Evolutionary conservation across 2,329 filamentous ascomycete genomes (phyloP).

Genomic region (Aspergillus texensis): DNA sequence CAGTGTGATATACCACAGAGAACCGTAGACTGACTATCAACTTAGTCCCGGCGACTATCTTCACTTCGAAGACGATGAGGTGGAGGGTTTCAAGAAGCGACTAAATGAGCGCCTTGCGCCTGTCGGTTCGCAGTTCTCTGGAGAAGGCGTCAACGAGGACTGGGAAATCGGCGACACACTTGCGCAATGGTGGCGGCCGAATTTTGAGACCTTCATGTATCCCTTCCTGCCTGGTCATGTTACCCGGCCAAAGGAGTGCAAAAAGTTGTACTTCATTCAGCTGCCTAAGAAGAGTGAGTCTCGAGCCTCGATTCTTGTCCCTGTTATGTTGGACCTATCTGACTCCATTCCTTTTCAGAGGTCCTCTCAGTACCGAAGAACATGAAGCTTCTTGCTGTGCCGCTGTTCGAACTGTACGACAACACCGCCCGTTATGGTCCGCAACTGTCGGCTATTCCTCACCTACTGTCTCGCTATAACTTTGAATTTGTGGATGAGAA

Average conservation of each 20-base stretch:
- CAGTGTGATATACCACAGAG: not conserved
- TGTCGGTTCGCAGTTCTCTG: constrained; percentile 77
- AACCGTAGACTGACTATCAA: constrained; percentile 4
- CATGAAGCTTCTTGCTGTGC: constrained; percentile 97
- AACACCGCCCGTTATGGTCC: constrained; percentile 94
- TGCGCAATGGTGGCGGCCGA: constrained; percentile 97
- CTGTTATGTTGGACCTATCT: not conserved
- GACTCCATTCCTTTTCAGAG: constrained; percentile 57
- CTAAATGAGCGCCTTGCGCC: constrained; percentile 93
- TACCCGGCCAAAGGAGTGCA: constrained; percentile 96
- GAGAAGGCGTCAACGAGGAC: constrained; percentile 85
- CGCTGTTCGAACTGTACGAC: constrained; percentile 96
- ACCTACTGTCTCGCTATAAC: constrained; percentile 91
- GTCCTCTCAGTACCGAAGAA: constrained; percentile 97
- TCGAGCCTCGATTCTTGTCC: not conserved
- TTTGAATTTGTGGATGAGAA: constrained; percentile 97
- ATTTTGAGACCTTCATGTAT: constrained; percentile 99
- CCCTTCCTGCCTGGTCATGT: constrained; percentile 96
- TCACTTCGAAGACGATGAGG: constrained; percentile 80
- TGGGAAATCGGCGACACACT: constrained; percentile 95
- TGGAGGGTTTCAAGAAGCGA: constrained; percentile 89
- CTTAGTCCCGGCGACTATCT: constrained; percentile 86
- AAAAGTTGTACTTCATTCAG: constrained; percentile 98
- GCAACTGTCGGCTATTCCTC: constrained; percentile 93
- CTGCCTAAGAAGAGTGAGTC: constrained; percentile 83